A percentile compares a stretch with the other conserved stretches of the same genome.
phyloP scores from a whole-genome alignment of 164 flowering plant genomes.

The Akebia trifoliata region DNA sequence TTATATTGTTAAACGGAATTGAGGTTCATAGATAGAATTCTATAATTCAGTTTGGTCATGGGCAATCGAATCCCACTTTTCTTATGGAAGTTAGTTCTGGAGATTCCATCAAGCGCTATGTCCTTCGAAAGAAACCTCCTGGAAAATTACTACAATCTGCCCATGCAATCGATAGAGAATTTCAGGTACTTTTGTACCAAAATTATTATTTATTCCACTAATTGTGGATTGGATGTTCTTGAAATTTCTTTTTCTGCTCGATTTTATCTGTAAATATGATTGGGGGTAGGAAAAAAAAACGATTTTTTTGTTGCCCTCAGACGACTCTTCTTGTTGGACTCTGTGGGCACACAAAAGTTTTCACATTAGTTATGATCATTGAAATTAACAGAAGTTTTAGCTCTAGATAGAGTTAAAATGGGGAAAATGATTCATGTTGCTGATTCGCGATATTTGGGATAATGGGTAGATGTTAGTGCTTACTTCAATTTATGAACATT shows the following conservation, averaged over 20 bases:
- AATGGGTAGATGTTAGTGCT: not conserved
- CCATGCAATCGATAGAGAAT: slow-evolving; percentile 93
- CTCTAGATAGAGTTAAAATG: not conserved
- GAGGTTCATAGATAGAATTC: not conserved
- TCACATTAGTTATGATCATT: too few species aligned
- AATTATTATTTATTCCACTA: not conserved
- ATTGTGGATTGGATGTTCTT: too few species aligned
- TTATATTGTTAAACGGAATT: not conserved
- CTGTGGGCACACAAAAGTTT: too few species aligned
- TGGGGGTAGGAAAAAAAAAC: too few species aligned
- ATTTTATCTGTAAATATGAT: too few species aligned
- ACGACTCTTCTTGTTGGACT: too few species aligned
- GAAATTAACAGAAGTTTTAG: too few species aligned
- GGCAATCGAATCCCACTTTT: slow-evolving; percentile 96
- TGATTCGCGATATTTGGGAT: not conserved
- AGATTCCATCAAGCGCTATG: slow-evolving; percentile 48
- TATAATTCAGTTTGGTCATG: slow-evolving; percentile 78
- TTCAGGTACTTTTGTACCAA: slow-evolving; percentile 39
- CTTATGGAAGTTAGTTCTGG: slow-evolving; percentile 52
- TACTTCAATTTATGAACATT: not conserved
- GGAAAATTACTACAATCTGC: slow-evolving; percentile 81
- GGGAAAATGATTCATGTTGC: not conserved
- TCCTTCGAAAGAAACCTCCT: slow-evolving; percentile 88
- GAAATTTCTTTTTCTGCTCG: too few species aligned
- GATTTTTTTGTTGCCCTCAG: too few species aligned